These are phyloP conservation scores for Alloteropsis angusta DNA, from an alignment of 202 grass and related monocot species.

Conservation along the genomic window DNA sequence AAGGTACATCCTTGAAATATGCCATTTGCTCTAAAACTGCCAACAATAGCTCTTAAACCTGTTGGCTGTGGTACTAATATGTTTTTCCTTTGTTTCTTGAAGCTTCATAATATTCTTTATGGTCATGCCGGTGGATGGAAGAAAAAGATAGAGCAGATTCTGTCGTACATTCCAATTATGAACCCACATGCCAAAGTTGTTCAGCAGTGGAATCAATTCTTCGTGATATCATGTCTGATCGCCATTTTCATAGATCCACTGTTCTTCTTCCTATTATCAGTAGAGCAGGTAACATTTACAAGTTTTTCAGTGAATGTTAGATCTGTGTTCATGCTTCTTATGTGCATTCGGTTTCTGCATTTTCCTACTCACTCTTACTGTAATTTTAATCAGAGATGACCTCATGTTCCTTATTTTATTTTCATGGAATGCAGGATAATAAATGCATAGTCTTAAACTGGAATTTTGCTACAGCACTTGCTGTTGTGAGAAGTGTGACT, in stretches of 20 bases:
- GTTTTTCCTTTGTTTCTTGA: slow-evolving; percentile 18
- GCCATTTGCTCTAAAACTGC: neutral
- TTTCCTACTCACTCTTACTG: neutral
- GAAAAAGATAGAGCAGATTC: slow-evolving; percentile 45
- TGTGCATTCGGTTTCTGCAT: neutral
- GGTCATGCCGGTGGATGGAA: slow-evolving; percentile 50
- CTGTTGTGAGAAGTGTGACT: slow-evolving; percentile 79
- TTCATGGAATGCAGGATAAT: slow-evolving; percentile 29
- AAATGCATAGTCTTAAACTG: slow-evolving; percentile 82
- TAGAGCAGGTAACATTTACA: slow-evolving; percentile 46
- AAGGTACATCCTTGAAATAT: slow-evolving; percentile 36
- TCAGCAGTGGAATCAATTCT: slow-evolving; percentile 91
- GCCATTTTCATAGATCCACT: slow-evolving; percentile 89
- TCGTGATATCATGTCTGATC: slow-evolving; percentile 85
- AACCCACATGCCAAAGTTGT: slow-evolving; percentile 75
- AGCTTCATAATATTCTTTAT: slow-evolving; percentile 58
- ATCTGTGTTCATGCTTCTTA: neutral
- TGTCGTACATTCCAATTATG: slow-evolving; percentile 69
- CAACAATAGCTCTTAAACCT: neutral
- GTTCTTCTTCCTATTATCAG: slow-evolving; percentile 79
- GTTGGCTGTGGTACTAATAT: slow-evolving; percentile 2
- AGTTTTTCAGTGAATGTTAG: neutral
- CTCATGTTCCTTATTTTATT: neutral
- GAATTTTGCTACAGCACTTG: slow-evolving; percentile 53
- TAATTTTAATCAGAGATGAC: slow-evolving; percentile 14